Percentiles rank a stretch among this genome's conserved stretches.
Evolutionary conservation across 495 filamentous ascomycete genomes (phyloP).

Genomic region (Talaromyces proteolyticus): DNA sequence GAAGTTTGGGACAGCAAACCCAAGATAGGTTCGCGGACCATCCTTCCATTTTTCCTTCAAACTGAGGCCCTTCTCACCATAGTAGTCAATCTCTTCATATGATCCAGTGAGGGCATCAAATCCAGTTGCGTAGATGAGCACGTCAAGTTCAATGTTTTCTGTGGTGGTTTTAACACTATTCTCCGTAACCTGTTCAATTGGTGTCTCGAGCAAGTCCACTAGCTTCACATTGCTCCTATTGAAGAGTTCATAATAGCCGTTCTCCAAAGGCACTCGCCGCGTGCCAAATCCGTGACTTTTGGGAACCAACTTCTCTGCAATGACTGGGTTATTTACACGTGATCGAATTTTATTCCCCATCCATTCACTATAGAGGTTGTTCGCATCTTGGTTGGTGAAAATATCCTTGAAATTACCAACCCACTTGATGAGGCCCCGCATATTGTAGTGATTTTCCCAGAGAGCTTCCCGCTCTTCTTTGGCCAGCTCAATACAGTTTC

Average conservation of each 20-base stretch:
- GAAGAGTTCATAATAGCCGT: slow-evolving; percentile 45
- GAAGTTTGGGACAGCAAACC: slow-evolving; percentile 12
- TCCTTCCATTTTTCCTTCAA: slow-evolving; percentile 18
- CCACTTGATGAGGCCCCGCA: slow-evolving; percentile 24
- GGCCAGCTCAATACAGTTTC: slow-evolving; percentile 33
- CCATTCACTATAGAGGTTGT: slow-evolving; percentile 19
- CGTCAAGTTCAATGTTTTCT: slow-evolving; percentile 23
- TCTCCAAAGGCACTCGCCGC: slow-evolving; percentile 42
- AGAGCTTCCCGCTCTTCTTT: slow-evolving; percentile 32
- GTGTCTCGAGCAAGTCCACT: slow-evolving; percentile 39
- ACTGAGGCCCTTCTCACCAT: slow-evolving; percentile 11
- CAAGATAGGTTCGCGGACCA: slow-evolving; percentile 16
- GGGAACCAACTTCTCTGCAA: slow-evolving; percentile 43
- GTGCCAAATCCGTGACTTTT: slow-evolving; percentile 43
- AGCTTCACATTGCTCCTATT: slow-evolving; percentile 43
- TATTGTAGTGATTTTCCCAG: slow-evolving; percentile 30
- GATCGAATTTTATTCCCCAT: slow-evolving; percentile 28
- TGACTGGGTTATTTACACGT: slow-evolving; percentile 39
- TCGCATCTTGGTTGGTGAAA: slow-evolving; percentile 14
- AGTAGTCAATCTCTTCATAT: slow-evolving; percentile 21
- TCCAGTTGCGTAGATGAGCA: slow-evolving; percentile 31
- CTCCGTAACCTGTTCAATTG: slow-evolving; percentile 18
- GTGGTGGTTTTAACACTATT: slow-evolving; percentile 28
- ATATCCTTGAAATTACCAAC: slow-evolving; percentile 22
- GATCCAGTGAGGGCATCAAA: slow-evolving; percentile 29